Evolutionary conservation across 495 filamentous ascomycete genomes (phyloP).

Genomic region (Rhizodiscina lignyota): DNA sequence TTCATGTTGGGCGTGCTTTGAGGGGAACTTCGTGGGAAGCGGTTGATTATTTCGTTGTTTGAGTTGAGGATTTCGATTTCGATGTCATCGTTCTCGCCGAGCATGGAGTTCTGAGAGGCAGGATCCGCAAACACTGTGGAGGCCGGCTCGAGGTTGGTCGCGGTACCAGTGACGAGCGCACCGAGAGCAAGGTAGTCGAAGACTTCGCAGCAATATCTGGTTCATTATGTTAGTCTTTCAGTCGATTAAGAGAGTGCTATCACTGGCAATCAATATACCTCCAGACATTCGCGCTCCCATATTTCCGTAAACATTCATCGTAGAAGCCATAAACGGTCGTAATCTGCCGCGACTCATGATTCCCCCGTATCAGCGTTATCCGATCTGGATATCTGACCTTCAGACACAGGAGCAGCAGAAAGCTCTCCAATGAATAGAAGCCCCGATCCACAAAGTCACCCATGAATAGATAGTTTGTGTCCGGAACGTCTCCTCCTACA

Average conservation of each 20-base stretch:
- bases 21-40: constrained; percentile 36
- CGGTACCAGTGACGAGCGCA: constrained; percentile 81
- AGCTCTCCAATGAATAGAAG: constrained; percentile 94
- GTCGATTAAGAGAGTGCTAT: not conserved
- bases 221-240: constrained; percentile 2
- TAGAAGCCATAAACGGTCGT: constrained; percentile 98
- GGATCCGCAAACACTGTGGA: constrained; percentile 20
- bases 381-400: constrained; percentile 97
- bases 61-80: constrained; percentile 88
- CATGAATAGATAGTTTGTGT: constrained; percentile 94
- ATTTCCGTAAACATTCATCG: constrained; percentile 94
- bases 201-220: constrained; percentile 76
- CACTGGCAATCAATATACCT: constrained; percentile 26
- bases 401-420: constrained; percentile 83
- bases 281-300: constrained; percentile 94
- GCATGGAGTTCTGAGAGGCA: constrained; percentile 13
- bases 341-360: constrained; percentile 95
- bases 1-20: constrained; percentile 5
- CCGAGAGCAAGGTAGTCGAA: constrained; percentile 96
- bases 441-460: constrained; percentile 91
- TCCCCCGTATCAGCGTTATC: constrained; percentile 91
- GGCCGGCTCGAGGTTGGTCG: constrained; percentile 47
- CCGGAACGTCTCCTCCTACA: constrained; percentile 86
- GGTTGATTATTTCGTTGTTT: constrained; percentile 57
- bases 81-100: constrained; percentile 45